These are phyloP conservation scores for Candida ascalaphidarum DNA, from an alignment of 805 yeast genomes.

Conservation along the genomic window DNA sequence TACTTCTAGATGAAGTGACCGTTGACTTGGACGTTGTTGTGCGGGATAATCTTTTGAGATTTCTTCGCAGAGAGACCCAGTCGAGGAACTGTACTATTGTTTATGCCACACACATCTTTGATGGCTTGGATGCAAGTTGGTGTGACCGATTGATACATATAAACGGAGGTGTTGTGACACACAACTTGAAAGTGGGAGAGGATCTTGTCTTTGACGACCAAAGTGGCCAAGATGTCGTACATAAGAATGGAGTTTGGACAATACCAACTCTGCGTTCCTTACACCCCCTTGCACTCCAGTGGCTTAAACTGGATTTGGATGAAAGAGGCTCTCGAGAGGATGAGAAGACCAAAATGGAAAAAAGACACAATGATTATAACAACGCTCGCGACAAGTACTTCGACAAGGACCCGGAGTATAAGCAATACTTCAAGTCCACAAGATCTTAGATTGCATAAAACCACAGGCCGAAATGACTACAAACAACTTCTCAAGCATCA, in stretches of 20 bases:
- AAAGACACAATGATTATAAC: constrained; percentile 52
- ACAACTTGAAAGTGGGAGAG: constrained; percentile 21
- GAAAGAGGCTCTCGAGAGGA: constrained; percentile 49
- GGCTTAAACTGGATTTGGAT: constrained; percentile 50
- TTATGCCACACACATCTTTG: constrained; percentile 95
- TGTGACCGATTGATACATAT: constrained; percentile 79
- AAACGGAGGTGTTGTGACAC: constrained; percentile 49
- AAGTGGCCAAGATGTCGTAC: constrained; percentile 22
- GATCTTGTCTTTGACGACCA: constrained; percentile 3
- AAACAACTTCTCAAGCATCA: constrained; percentile 1
- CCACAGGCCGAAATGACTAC: constrained; percentile 1
- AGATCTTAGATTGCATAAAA: constrained; percentile 15
- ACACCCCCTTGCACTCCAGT: constrained; percentile 65
- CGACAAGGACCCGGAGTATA: constrained; percentile 37
- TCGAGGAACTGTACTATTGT: constrained; percentile 67
- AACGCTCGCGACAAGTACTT: constrained; percentile 30
- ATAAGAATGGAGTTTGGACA: no score
- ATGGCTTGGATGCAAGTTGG: constrained; percentile 80
- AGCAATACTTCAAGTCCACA: constrained; percentile 49
- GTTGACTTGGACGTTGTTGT: constrained; percentile 94
- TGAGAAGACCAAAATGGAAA: constrained; percentile 23
- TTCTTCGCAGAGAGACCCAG: constrained; percentile 66
- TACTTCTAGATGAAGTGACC: constrained; percentile 92
- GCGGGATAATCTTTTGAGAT: constrained; percentile 62
- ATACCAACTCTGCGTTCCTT: constrained; percentile 34